A percentile compares a stretch with the other conserved stretches of the same genome.
phyloP scores from a whole-genome alignment of 2,329 filamentous ascomycete species.

The Cladosporium austrohemisphaericum region DNA sequence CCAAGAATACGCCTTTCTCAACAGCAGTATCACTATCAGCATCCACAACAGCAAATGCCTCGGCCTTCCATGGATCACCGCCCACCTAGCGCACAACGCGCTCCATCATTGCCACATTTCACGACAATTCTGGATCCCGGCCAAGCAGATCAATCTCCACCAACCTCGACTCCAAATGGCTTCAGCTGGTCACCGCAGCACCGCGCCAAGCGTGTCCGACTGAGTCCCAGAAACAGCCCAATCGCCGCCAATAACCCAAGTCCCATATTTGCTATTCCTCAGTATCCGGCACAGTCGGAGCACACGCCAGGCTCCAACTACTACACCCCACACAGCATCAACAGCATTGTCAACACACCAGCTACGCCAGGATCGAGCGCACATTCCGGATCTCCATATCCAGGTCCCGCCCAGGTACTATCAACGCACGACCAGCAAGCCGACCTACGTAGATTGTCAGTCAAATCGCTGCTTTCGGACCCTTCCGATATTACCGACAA shows the following conservation, averaged over 20 bases:
- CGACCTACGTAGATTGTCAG: conserved; percentile 56
- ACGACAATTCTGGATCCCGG: conserved; percentile 2
- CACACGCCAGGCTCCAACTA: conserved; percentile 36
- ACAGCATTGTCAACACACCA: conserved; percentile 37
- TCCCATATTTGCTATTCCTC: conserved; percentile 27
- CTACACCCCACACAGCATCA: conserved; percentile 40
- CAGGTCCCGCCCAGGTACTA: conserved; percentile 16
- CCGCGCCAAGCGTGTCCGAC: conserved; percentile 33
- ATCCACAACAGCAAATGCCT: neutral
- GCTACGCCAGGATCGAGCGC: conserved; percentile 42
- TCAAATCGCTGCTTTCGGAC: conserved; percentile 61
- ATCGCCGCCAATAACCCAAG: conserved; percentile 18
- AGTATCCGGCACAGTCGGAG: conserved; percentile 29
- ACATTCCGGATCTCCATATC: conserved; percentile 27
- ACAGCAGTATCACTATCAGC: conserved; percentile 3
- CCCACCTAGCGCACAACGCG: neutral
- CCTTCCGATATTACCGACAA: conserved; percentile 36
- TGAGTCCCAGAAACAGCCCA: conserved; percentile 26
- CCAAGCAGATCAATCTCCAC: conserved; percentile 3
- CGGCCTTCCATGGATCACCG: neutral
- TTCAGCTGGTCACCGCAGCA: conserved; percentile 35
- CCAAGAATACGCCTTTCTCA: conserved; percentile 19
- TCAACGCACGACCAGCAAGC: conserved; percentile 36
- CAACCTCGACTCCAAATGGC: conserved; percentile 5
- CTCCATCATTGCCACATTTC: conserved; percentile 7